A percentile compares a stretch with the other conserved stretches of the same genome.
These are phyloP conservation scores for Fusarium sp. DNA, from an alignment of 2,329 filamentous ascomycete species.

Conservation along the genomic window DNA sequence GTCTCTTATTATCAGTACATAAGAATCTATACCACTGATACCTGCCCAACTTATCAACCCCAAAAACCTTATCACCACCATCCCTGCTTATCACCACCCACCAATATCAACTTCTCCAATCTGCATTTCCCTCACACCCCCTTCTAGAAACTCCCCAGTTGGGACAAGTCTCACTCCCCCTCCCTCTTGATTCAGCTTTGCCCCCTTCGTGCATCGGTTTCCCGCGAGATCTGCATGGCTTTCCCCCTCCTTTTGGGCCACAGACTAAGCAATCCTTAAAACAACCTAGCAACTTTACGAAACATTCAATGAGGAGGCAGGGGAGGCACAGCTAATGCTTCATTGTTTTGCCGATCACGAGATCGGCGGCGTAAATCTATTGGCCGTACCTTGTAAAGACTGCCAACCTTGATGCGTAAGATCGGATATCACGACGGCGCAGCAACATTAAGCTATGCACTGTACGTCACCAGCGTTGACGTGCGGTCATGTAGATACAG, in stretches of 20 bases:
- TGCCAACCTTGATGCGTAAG: constrained; percentile 2
- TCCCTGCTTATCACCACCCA: constrained; percentile 25
- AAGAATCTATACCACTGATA: background rate
- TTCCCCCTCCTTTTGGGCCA: constrained; percentile 14
- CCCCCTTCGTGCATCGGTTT: constrained; percentile 11
- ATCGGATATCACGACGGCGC: constrained; percentile 3
- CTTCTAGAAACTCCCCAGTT: constrained; percentile 18
- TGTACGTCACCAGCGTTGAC: constrained; percentile 4
- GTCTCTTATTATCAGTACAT: constrained; percentile 11
- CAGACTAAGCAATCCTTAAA: constrained; percentile 6
- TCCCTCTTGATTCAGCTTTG: background rate
- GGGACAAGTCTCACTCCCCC: constrained; percentile 13
- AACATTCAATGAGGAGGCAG: constrained; percentile 5
- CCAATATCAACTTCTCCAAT: constrained; percentile 2
- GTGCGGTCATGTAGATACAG: background rate
- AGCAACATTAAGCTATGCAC: background rate
- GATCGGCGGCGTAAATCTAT: constrained; percentile 17
- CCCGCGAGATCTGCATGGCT: constrained; percentile 26
- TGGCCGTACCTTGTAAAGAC: constrained; percentile 12
- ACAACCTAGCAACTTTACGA: constrained; percentile 9
- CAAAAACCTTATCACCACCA: constrained; percentile 24
- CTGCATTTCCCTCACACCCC: constrained; percentile 12
- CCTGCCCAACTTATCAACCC: constrained; percentile 14
- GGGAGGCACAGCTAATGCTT: background rate
- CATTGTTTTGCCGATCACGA: constrained; percentile 27